phyloP scores from a whole-genome alignment of 169 alveolate genomes.

The Plasmodium chabaudi region DNA sequence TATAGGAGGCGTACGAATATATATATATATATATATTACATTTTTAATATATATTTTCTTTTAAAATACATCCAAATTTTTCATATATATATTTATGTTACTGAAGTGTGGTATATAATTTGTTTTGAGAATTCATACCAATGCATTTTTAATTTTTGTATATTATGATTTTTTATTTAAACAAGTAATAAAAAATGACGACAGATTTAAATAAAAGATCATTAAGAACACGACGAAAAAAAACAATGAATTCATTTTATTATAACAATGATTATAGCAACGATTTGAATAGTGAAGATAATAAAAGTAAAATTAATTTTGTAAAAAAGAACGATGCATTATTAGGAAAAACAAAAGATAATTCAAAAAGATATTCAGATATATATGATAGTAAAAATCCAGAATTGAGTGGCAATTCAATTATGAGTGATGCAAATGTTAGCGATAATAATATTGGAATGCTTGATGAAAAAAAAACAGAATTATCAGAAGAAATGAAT shows the following conservation, averaged over 20 bases:
- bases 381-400: slow-evolving; percentile 8
- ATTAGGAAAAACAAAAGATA: slow-evolving; percentile 27
- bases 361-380: slow-evolving; percentile 17
- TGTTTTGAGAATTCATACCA: too few species aligned
- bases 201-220: slow-evolving; percentile 65
- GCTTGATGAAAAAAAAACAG: not conserved
- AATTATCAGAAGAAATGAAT: not conserved
- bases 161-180: slow-evolving; percentile 16
- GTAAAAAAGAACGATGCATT: slow-evolving; percentile 28
- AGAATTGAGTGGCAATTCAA: not conserved
- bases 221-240: slow-evolving; percentile 69
- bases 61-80: not conserved
- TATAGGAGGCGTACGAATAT: not conserved
- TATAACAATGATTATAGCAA: slow-evolving; percentile 74
- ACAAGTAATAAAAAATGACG: slow-evolving; percentile 30
- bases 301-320: slow-evolving; percentile 30
- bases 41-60: not conserved
- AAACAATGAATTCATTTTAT: slow-evolving; percentile 69
- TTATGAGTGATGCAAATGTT: not conserved
- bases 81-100: not conserved
- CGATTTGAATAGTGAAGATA: slow-evolving; percentile 57
- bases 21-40: slow-evolving; percentile 9
- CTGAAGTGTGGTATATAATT: slow-evolving; percentile 11
- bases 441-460: not conserved
- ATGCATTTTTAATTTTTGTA: not conserved